phyloP scores from a whole-genome alignment of 352 stramenopile genomes.

The Phytophthora ramorum region DNA sequence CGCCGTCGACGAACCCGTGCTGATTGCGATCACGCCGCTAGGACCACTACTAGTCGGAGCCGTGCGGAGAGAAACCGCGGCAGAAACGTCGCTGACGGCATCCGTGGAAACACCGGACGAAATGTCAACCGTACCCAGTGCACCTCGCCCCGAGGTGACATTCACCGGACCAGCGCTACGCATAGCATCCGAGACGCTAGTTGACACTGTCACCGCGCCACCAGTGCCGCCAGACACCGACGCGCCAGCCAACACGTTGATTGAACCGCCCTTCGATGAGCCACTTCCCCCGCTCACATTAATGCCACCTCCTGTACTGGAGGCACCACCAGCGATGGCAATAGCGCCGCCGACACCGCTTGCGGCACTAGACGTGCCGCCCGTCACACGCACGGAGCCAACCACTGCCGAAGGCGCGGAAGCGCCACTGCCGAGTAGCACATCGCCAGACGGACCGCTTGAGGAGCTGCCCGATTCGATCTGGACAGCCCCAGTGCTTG shows the following conservation, averaged over 20 bases:
- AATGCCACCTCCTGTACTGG: slow-evolving; percentile 25
- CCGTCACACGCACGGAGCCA: slow-evolving; percentile 9
- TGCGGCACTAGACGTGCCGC: slow-evolving; percentile 9
- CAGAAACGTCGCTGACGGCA: slow-evolving; percentile 17
- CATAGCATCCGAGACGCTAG: slow-evolving; percentile 23
- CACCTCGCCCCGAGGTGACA: slow-evolving; percentile 19
- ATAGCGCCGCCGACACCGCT: slow-evolving; percentile 21
- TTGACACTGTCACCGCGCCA: slow-evolving; percentile 13
- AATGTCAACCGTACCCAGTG: slow-evolving; percentile 28
- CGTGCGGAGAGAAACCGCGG: slow-evolving; percentile 21
- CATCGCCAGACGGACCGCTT: slow-evolving; percentile 7
- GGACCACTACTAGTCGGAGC: slow-evolving; percentile 20
- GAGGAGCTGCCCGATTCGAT: slow-evolving; percentile 13
- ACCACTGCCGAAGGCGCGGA: slow-evolving; percentile 12
- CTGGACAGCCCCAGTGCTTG: slow-evolving; percentile 22
- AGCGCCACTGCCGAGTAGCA: slow-evolving; percentile 17
- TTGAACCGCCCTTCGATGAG: slow-evolving; percentile 31
- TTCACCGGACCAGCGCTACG: slow-evolving; percentile 26
- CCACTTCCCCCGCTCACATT: slow-evolving; percentile 16
- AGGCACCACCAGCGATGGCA: slow-evolving; percentile 16
- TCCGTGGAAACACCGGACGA: slow-evolving; percentile 13
- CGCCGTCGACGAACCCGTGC: slow-evolving; percentile 16
- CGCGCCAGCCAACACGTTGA: slow-evolving; percentile 18
- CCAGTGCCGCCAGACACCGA: slow-evolving; percentile 8
- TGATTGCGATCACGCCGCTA: slow-evolving; percentile 15